phyloP scores from a whole-genome alignment of 805 yeast species.

The Priceomyces medius region DNA sequence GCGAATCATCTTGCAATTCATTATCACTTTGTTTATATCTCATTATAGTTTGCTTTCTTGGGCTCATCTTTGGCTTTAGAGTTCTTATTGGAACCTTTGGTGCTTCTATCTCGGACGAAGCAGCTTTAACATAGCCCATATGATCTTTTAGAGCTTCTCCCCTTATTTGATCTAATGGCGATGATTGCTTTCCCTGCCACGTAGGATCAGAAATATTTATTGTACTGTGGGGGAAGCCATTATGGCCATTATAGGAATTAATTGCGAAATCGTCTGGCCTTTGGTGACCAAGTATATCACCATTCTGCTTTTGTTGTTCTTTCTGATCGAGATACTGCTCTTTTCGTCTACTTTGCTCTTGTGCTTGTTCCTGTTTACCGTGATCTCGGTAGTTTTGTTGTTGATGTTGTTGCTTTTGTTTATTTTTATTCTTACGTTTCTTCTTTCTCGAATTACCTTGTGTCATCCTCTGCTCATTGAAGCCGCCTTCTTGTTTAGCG shows the following conservation, averaged over 20 bases:
- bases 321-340: background rate
- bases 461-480: background rate
- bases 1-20: slow-evolving; percentile 15
- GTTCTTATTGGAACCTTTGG: background rate
- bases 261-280: background rate
- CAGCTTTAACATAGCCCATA: background rate
- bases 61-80: slow-evolving; percentile 22
- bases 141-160: too few species aligned
- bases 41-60: slow-evolving; percentile 39
- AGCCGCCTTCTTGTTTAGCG: background rate
- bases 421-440: slow-evolving; percentile 7
- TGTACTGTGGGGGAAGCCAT: too few species aligned
- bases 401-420: slow-evolving; percentile 2
- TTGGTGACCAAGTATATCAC: background rate
- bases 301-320: background rate
- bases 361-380: background rate
- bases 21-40: slow-evolving; percentile 34
- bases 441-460: slow-evolving; percentile 1
- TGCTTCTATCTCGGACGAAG: background rate
- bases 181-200: too few species aligned
- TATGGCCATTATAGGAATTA: background rate
- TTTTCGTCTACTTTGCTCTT: background rate
- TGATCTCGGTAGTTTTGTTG: background rate
- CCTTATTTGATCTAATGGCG: too few species aligned
- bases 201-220: too few species aligned